Percentiles rank a stretch among this genome's conserved stretches.
Evolutionary conservation across 2,329 filamentous ascomycete species (phyloP).

Genomic region (Neoascochyta sp.): DNA sequence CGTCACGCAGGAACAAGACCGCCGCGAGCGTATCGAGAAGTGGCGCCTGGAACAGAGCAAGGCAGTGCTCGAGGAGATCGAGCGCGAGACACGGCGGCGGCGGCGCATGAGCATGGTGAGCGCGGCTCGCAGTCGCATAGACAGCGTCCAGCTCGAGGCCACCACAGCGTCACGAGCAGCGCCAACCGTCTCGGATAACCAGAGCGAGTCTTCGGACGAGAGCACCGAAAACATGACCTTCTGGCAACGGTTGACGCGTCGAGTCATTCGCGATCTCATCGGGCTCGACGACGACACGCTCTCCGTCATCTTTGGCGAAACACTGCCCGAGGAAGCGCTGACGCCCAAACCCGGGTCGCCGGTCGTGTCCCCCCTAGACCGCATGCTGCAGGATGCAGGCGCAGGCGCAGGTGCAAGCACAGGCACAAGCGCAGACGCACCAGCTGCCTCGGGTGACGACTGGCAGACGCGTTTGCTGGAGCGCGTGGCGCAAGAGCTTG

Average conservation of each 20-base stretch:
- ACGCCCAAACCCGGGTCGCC: conserved; percentile 19
- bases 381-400: conserved; percentile 18
- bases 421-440: no score
- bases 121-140: conserved; percentile 33
- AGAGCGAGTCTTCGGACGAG: conserved; percentile 39
- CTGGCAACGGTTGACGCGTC: conserved; percentile 76
- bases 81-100: conserved; percentile 70
- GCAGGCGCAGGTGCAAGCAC: conserved; percentile 4
- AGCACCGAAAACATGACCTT: conserved; percentile 61
- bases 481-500: conserved; percentile 81
- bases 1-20: conserved; percentile 63
- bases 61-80: conserved; percentile 81
- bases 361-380: conserved; percentile 15
- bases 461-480: conserved; percentile 81
- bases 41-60: conserved; percentile 92
- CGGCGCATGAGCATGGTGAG: conserved; percentile 61
- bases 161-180: conserved; percentile 11
- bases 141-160: conserved; percentile 12
- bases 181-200: conserved; percentile 23
- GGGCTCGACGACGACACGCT: conserved; percentile 84
- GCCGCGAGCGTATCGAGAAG: conserved; percentile 77
- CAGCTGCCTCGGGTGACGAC: conserved; percentile 35
- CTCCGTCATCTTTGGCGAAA: conserved; percentile 82
- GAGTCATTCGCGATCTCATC: conserved; percentile 82
- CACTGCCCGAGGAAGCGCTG: conserved; percentile 52